A percentile compares a stretch with the other conserved stretches of the same genome.
These are phyloP conservation scores for Phytopythium boreale DNA, from an alignment of 352 stramenopile species.

Conservation along the genomic window DNA sequence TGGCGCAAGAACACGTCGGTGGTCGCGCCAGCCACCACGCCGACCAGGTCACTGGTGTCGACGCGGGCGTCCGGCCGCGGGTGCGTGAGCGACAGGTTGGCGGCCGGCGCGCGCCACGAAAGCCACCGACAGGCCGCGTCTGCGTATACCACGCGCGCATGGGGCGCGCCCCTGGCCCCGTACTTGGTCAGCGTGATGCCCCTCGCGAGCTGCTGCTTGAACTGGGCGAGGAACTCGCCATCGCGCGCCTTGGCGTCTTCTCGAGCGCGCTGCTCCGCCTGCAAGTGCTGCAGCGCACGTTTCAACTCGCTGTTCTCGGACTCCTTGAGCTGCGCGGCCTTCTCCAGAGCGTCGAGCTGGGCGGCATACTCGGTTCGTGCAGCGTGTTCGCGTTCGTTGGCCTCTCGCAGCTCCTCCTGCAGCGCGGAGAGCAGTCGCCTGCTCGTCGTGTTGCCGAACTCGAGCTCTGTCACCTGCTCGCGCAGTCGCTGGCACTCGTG, in stretches of 20 bases:
- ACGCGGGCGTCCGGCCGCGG: slow-evolving; percentile 44
- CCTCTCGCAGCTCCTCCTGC: slow-evolving; percentile 23
- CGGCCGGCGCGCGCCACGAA: slow-evolving; percentile 46
- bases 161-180: slow-evolving; percentile 37
- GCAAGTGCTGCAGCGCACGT: slow-evolving; percentile 26
- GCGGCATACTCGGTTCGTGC: slow-evolving; percentile 15
- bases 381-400: slow-evolving; percentile 18
- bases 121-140: slow-evolving; percentile 56
- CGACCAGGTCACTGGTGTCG: slow-evolving; percentile 49
- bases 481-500: slow-evolving; percentile 40
- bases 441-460: slow-evolving; percentile 24
- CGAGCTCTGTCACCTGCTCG: slow-evolving; percentile 30
- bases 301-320: slow-evolving; percentile 28
- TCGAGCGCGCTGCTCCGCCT: slow-evolving; percentile 21
- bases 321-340: slow-evolving; percentile 22
- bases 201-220: slow-evolving; percentile 52
- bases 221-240: slow-evolving; percentile 39
- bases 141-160: slow-evolving; percentile 50
- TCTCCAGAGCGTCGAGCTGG: slow-evolving; percentile 16
- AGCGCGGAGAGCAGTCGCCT: slow-evolving; percentile 27
- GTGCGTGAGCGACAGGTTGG: slow-evolving; percentile 20
- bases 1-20: slow-evolving; percentile 49
- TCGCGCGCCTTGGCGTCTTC: slow-evolving; percentile 32
- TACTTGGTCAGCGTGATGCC: slow-evolving; percentile 61
- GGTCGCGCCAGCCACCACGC: slow-evolving; percentile 39